Percentiles rank a stretch among this genome's conserved stretches.
These are phyloP conservation scores for Zymoseptoria pseudotritici DNA, from an alignment of 2,329 filamentous ascomycete species.

Conservation along the genomic window DNA sequence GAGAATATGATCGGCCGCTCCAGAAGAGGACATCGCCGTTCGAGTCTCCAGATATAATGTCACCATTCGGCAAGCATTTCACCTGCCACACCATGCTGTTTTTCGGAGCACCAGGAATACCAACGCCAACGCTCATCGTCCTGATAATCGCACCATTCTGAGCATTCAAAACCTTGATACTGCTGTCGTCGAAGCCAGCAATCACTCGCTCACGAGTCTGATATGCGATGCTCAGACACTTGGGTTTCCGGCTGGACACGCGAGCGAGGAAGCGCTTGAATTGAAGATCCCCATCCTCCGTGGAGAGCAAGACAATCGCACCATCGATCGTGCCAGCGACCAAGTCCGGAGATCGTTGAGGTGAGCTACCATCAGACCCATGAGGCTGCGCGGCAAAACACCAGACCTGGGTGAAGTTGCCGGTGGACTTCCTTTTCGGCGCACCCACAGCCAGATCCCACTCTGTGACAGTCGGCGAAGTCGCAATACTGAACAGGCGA, in stretches of 20 bases:
- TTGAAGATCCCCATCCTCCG: slow-evolving; percentile 72
- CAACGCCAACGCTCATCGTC: slow-evolving; percentile 78
- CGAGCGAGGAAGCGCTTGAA: slow-evolving; percentile 71
- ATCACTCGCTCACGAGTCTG: slow-evolving; percentile 76
- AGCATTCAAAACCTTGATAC: slow-evolving; percentile 85
- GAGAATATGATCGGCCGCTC: slow-evolving; percentile 86
- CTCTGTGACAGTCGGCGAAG: slow-evolving; percentile 84
- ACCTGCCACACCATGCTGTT: slow-evolving; percentile 91
- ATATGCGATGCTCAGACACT: slow-evolving; percentile 86
- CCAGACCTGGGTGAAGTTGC: slow-evolving; percentile 95
- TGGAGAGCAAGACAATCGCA: slow-evolving; percentile 77
- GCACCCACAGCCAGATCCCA: slow-evolving; percentile 81
- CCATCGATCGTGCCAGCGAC: slow-evolving; percentile 89
- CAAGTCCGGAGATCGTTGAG: slow-evolving; percentile 49
- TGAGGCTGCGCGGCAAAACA: slow-evolving; percentile 80
- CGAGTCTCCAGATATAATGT: slow-evolving; percentile 91
- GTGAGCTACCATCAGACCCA: slow-evolving; percentile 14
- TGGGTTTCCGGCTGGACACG: slow-evolving; percentile 73
- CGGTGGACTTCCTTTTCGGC: slow-evolving; percentile 74
- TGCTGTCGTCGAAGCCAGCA: slow-evolving; percentile 92
- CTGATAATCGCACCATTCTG: slow-evolving; percentile 67
- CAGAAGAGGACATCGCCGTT: slow-evolving; percentile 89
- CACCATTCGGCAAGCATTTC: slow-evolving; percentile 76
- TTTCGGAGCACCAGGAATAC: slow-evolving; percentile 67
- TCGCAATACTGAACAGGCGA: slow-evolving; percentile 92